Percentiles rank a stretch among this genome's conserved stretches.
These are phyloP conservation scores for Sphagnum fallax DNA, from an alignment of 228 moss, liverwort and hornwort genomes.

Conservation along the genomic window DNA sequence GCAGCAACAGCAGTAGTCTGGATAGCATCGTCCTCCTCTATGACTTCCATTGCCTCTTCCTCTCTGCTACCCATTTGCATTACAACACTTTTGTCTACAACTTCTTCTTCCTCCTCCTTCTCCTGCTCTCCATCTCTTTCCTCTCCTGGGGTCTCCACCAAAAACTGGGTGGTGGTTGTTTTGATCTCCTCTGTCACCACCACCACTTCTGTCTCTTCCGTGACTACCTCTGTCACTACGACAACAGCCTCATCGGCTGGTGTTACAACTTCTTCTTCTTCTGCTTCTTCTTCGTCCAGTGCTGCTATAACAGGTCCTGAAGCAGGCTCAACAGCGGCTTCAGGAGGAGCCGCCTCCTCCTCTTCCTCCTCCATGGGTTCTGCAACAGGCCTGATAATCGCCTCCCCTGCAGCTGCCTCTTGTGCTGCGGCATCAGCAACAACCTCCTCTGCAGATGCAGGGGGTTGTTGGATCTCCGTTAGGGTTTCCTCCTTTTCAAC, in stretches of 20 bases:
- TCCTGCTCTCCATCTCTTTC: not conserved
- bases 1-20: too few relatives aligned
- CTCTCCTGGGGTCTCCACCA: not conserved
- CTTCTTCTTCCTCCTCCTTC: too few relatives aligned
- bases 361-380: not conserved
- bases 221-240: slow-evolving; percentile 3
- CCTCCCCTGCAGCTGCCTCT: too few relatives aligned
- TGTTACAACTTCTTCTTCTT: not conserved
- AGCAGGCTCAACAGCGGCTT: not conserved
- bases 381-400: too few relatives aligned
- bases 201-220: slow-evolving; percentile 18
- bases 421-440: too few relatives aligned
- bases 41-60: not conserved
- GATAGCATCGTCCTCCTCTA: not conserved
- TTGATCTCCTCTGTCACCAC: not conserved
- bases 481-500: slow-evolving; percentile 6
- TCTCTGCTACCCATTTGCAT: not conserved
- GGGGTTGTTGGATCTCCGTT: slow-evolving; percentile 3
- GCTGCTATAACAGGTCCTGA: not conserved
- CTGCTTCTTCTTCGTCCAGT: not conserved
- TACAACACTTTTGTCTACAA: slow-evolving; percentile 9
- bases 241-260: slow-evolving; percentile 4
- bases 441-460: too few relatives aligned
- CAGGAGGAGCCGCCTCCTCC: not conserved
- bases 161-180: not conserved